A percentile compares a stretch with the other conserved stretches of the same genome.
Evolutionary conservation across 2,329 filamentous ascomycete genomes (phyloP).

Genomic region (Paecilomyces dactylethromorphus): DNA sequence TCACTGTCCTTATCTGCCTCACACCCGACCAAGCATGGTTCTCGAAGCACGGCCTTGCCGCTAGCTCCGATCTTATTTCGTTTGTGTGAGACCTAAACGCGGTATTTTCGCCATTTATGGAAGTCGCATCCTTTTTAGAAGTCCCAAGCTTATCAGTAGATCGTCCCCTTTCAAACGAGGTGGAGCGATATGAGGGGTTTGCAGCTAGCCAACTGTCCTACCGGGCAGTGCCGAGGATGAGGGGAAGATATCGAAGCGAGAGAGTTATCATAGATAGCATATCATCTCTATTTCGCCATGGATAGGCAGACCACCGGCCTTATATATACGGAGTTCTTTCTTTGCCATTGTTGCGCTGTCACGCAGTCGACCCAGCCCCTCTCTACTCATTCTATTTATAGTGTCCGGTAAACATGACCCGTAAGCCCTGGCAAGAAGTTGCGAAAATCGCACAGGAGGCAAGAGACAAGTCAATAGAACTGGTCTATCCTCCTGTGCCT

Average conservation of each 20-base stretch:
- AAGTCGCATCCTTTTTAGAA: background rate
- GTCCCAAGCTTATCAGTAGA: background rate
- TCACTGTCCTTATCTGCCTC: too few species aligned
- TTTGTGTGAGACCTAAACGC: background rate
- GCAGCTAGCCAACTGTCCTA: background rate
- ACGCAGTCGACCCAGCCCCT: background rate
- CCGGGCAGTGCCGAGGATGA: background rate
- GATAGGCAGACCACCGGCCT: background rate
- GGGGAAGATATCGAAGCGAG: background rate
- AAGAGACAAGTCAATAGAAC: slow-evolving; percentile 30
- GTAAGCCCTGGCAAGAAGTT: slow-evolving; percentile 27
- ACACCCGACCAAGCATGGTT: background rate
- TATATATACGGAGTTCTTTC: background rate
- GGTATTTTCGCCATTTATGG: background rate
- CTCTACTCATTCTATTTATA: background rate
- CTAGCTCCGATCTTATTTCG: background rate
- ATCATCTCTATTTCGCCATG: background rate
- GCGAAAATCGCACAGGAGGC: slow-evolving; percentile 29
- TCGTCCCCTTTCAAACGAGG: background rate
- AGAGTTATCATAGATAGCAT: background rate
- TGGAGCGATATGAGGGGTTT: background rate
- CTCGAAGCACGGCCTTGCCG: background rate
- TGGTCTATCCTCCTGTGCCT: slow-evolving; percentile 29
- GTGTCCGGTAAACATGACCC: background rate
- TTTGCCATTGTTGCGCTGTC: background rate